These are phyloP conservation scores for Rhizopus arrhizus DNA, from an alignment of 371 early-diverging fungal species.

Conservation along the genomic window DNA sequence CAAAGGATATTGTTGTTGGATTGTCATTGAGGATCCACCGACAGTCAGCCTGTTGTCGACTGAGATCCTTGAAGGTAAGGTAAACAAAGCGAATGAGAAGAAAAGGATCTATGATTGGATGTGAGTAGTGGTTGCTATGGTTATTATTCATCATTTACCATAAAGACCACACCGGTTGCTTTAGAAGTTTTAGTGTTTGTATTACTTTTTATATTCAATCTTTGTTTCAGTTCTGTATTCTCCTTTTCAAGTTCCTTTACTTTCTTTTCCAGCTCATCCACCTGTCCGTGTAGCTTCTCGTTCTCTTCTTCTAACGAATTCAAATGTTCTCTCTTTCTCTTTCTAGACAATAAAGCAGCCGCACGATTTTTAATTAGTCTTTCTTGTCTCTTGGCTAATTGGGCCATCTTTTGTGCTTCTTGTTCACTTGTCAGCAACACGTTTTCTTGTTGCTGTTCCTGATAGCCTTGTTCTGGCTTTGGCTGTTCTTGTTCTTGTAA, in stretches of 20 bases:
- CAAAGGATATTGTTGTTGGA: slow-evolving; percentile 28
- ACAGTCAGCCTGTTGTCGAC: slow-evolving; percentile 49
- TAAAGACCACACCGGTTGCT: slow-evolving; percentile 68
- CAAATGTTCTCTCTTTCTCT: slow-evolving; percentile 86
- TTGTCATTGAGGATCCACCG: slow-evolving; percentile 37
- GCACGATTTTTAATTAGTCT: slow-evolving; percentile 91
- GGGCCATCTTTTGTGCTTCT: slow-evolving; percentile 38
- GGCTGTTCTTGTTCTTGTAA: not conserved
- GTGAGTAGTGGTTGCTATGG: not conserved
- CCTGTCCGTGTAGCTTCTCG: slow-evolving; percentile 51
- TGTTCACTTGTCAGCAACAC: slow-evolving; percentile 2
- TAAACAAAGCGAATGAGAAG: slow-evolving; percentile 64
- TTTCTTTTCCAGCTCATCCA: slow-evolving; percentile 62
- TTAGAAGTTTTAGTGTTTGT: slow-evolving; percentile 14
- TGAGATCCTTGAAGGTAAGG: slow-evolving; percentile 51
- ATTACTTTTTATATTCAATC: slow-evolving; percentile 17
- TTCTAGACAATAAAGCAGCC: slow-evolving; percentile 84
- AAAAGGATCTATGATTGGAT: slow-evolving; percentile 54
- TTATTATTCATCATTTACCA: slow-evolving; percentile 49
- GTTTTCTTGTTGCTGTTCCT: slow-evolving; percentile 2
- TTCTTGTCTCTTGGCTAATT: slow-evolving; percentile 76
- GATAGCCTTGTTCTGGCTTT: slow-evolving; percentile 1
- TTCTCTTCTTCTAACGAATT: slow-evolving; percentile 78
- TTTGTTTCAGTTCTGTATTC: slow-evolving; percentile 22
- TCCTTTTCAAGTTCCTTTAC: slow-evolving; percentile 43